Evolutionary conservation across 306 rosid species (phyloP), one percentile per base, ranked within the genome.

Genomic region (Cyamopsis tetragonoloba): DNA sequence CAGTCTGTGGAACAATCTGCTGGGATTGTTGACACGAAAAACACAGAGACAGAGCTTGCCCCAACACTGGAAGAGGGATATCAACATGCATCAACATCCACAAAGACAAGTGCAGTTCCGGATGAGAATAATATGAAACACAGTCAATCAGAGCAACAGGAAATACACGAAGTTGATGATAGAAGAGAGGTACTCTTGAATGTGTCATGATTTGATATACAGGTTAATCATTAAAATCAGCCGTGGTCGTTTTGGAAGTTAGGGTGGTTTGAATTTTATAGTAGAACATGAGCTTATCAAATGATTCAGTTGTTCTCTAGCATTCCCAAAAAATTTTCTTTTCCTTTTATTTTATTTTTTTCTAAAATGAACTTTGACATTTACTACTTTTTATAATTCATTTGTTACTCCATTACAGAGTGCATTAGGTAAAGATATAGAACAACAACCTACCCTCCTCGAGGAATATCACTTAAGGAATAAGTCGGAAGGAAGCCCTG

Each of bases 401-500:
- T 49, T 39, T 77, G 49, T 47, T 69, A 71, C 71, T 71, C 47
- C 62, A 70, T 67, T 81, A 64, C 83, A 88, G 96, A 83, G 66
- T 55, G 42, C 61, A 47, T 11, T 55, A 61, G 79, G 17, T 77
- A 65, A 77, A 65, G 84, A 38, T 72, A 49, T 43, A 76, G 82
- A 83, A 55, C 65, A 72, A 15, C 74, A 84, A 9, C 70, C 75
- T 58, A 72, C 87, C 61, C 89, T 93, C 54, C 96, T 90, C 22
- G 89, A 88, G 57, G 84, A 76, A 55, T 90, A 93, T 82, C 78
- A 79, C 78, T 51, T 89, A 39, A 66, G 61, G 63, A 81, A 86
- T 44, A 74, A 80, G 72, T 75, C 79, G 4, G 83, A 78, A 41
- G 70, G 71, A 76, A 47, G 67, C 43, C 39, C 71, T 47, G 59